Conservation (phyloP, 208 protist genomes). For the Crithidia sp. region DNA sequence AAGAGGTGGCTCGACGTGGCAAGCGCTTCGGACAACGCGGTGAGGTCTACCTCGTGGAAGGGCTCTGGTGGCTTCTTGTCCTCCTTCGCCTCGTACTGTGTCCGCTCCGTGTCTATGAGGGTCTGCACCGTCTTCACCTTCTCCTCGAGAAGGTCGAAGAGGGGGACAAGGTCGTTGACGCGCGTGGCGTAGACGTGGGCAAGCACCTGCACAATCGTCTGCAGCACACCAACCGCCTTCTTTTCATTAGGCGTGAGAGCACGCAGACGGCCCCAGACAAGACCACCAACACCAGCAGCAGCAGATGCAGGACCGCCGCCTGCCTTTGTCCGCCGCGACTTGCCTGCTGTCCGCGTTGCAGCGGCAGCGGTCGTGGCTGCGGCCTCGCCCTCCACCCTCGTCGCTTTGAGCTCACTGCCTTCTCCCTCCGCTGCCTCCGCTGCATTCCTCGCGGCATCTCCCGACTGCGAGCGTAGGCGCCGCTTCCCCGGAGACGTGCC, state of each 20-base stretch:
- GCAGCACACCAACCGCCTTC: conserved; percentile 64
- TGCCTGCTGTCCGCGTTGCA: background rate
- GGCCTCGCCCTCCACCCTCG: conserved; percentile 9
- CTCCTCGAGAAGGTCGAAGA: conserved; percentile 72
- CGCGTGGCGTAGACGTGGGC: conserved; percentile 74
- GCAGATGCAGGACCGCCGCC: no score
- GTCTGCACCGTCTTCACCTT: conserved; percentile 43
- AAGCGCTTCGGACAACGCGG: conserved; percentile 42
- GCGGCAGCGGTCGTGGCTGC: background rate
- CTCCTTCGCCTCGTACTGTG: conserved; percentile 46
- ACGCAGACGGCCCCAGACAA: conserved; percentile 64
- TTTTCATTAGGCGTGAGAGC: conserved; percentile 69
- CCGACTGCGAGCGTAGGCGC: background rate
- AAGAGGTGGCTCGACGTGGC: conserved; percentile 52
- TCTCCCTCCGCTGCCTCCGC: background rate
- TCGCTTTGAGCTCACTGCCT: background rate
- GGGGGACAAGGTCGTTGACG: conserved; percentile 77
- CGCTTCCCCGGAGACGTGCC: background rate
- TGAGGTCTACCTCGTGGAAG: conserved; percentile 66
- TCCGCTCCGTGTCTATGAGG: conserved; percentile 68
- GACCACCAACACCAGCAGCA: background rate
- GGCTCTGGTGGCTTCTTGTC: conserved; percentile 59
- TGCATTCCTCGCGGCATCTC: background rate
- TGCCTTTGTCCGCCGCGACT: background rate
- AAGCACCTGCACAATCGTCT: conserved; percentile 78